These are phyloP conservation scores for Alternaria viburni DNA, from an alignment of 2,329 filamentous ascomycete species.

Conservation along the genomic window DNA sequence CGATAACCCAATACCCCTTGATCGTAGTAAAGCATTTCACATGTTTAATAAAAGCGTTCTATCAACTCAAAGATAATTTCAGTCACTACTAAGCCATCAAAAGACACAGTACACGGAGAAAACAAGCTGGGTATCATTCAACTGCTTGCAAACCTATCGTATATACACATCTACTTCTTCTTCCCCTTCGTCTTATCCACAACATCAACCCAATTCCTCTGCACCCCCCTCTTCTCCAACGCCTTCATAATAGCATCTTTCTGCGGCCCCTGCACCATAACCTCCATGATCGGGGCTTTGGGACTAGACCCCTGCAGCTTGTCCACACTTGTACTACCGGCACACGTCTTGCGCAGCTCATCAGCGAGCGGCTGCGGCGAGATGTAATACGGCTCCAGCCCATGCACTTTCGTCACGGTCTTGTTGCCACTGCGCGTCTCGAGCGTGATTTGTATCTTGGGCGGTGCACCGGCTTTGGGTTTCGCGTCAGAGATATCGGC, in stretches of 20 bases:
- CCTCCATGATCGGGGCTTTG: constrained; percentile 69
- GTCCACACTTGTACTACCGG: constrained; percentile 70
- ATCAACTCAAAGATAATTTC: too few relatives aligned
- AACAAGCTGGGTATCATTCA: constrained; percentile 14
- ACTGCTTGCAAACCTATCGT: neutral
- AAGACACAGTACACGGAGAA: neutral
- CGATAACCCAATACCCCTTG: neutral
- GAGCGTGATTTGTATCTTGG: constrained; percentile 65
- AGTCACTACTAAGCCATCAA: neutral
- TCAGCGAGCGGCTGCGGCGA: constrained; percentile 66
- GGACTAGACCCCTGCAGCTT: constrained; percentile 65
- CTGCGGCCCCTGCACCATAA: constrained; percentile 72
- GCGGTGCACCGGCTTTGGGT: constrained; percentile 65
- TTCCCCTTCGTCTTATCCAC: constrained; percentile 73
- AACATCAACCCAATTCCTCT: constrained; percentile 66
- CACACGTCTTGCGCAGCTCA: constrained; percentile 71
- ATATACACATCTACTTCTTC: constrained; percentile 49
- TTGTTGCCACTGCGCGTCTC: constrained; percentile 72
- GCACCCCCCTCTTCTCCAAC: constrained; percentile 65
- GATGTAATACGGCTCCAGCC: constrained; percentile 67
- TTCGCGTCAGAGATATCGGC: constrained; percentile 55
- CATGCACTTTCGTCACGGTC: constrained; percentile 67
- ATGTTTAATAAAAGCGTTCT: neutral
- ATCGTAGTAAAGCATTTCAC: neutral
- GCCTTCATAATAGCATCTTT: constrained; percentile 65